These are phyloP conservation scores for Lipomyces spencermartinsiae DNA, from an alignment of 805 yeast species.

Conservation along the genomic window DNA sequence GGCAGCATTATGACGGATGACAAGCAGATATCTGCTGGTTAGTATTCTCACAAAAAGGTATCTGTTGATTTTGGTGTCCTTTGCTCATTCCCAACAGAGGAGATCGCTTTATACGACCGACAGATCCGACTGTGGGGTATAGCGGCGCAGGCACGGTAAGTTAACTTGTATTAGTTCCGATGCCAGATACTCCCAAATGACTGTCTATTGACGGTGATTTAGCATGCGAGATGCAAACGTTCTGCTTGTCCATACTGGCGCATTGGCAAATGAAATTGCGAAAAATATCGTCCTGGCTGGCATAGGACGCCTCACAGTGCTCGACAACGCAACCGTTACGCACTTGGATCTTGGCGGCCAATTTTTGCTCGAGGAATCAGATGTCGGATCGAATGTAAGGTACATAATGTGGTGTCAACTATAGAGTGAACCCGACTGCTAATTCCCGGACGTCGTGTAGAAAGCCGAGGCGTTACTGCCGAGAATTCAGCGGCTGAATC, in stretches of 20 bases:
- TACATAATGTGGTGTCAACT: neutral
- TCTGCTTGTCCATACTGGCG: conserved; percentile 73
- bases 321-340: conserved; percentile 61
- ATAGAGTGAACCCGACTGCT: neutral
- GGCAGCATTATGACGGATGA: conserved; percentile 21
- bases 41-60: neutral
- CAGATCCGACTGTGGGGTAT: conserved; percentile 97
- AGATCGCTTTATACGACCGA: conserved; percentile 89
- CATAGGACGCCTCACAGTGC: conserved; percentile 73
- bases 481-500: conserved; percentile 75
- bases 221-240: conserved; percentile 73
- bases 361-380: conserved; percentile 66
- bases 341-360: conserved; percentile 75
- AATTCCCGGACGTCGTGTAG: neutral
- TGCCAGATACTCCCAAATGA: neutral
- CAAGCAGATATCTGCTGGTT: conserved; percentile 31
- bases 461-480: conserved; percentile 62
- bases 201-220: neutral
- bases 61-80: neutral
- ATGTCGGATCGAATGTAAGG: conserved; percentile 56
- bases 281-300: conserved; percentile 91
- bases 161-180: neutral
- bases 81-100: conserved; percentile 56
- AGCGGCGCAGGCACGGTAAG: conserved; percentile 74
- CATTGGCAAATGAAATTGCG: conserved; percentile 79